These are phyloP conservation scores for Heteromeles arbutifolia DNA, from an alignment of 306 rosid species.

Conservation along the genomic window DNA sequence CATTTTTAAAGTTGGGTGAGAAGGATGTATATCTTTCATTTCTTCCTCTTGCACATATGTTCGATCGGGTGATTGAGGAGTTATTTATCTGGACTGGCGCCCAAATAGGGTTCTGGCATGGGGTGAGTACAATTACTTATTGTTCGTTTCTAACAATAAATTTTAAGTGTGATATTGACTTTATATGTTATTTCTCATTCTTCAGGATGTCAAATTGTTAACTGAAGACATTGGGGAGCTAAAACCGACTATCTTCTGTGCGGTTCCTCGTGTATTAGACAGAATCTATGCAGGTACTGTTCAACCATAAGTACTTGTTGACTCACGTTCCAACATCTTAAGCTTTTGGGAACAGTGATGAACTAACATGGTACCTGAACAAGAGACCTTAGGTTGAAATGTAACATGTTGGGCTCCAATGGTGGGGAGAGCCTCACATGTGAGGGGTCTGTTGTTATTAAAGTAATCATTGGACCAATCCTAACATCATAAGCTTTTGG, in stretches of 20 bases:
- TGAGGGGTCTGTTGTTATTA: background rate
- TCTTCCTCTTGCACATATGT: constrained; percentile 93
- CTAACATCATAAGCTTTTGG: background rate
- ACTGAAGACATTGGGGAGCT: constrained; percentile 83
- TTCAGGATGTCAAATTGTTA: constrained; percentile 88
- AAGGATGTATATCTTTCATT: constrained; percentile 82
- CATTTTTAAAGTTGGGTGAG: constrained; percentile 40
- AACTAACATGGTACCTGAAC: background rate
- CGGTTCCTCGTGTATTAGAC: constrained; percentile 96
- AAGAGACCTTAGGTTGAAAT: background rate
- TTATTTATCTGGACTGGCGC: constrained; percentile 79
- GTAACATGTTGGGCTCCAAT: background rate
- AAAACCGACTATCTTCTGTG: constrained; percentile 89
- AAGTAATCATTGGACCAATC: background rate
- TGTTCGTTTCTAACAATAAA: background rate
- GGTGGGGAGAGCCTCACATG: background rate
- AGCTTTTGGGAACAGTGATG: background rate
- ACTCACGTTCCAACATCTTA: background rate
- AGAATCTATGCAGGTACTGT: constrained; percentile 67
- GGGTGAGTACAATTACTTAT: constrained; percentile 50
- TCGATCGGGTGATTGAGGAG: constrained; percentile 96
- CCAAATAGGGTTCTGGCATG: constrained; percentile 97
- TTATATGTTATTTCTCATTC: constrained; percentile 2
- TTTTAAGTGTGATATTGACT: constrained; percentile 11
- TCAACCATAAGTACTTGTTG: background rate